Evolutionary conservation across 1,284 basidiomycete genomes (phyloP), one percentile per base, ranked within the genome.

Genomic region (Cryptococcus depauperatus): DNA sequence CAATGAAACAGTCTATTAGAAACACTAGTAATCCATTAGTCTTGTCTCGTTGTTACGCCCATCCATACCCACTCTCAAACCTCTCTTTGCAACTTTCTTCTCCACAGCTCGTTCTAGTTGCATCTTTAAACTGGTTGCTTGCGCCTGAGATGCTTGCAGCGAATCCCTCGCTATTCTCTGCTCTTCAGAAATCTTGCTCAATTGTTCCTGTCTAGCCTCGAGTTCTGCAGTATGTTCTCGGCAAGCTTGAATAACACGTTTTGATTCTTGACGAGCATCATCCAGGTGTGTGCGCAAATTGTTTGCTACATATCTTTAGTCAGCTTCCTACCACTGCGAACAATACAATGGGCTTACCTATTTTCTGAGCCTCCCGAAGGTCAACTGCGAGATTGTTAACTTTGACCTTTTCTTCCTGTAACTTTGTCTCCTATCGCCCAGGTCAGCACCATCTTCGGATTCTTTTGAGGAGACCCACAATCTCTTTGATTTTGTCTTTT

Each of bases 81-180:
- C 57, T 42, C 55, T 61, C 54, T 66, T 64, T 39, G 54, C 54
- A 29, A 65, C 64, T 50, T 67, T 64, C 14, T 47, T 47, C 35
- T 69, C 65, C n/a, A 65, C 56, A 33, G 59, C 58, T 50, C 61
- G 52, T 34, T 69, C 65, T 43, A 66, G 43, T 44, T 66, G 58
- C 33, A 58, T 58, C 45, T 58, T 59, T 43, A 62, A 44, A 27
- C 53, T 57, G 8, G 52, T 57, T 4, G 61, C 59, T 43, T 66
- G 63, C 14, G 58, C 55, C 38, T 58, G 59, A 11, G 66, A 59
- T 37, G 56, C 59, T 22, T 57, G 47, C 41, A 68, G 34, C 4
- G 56, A 58, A 21, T 59, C 56, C 32, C 56, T 32, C 23, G 51
- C 48, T 27, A 44, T 45, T 2, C 45, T 43, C 16, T 41, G 41